These are phyloP conservation scores for Talaromyces sp. DNA, from an alignment of 2,329 filamentous ascomycete genomes.

Conservation along the genomic window DNA sequence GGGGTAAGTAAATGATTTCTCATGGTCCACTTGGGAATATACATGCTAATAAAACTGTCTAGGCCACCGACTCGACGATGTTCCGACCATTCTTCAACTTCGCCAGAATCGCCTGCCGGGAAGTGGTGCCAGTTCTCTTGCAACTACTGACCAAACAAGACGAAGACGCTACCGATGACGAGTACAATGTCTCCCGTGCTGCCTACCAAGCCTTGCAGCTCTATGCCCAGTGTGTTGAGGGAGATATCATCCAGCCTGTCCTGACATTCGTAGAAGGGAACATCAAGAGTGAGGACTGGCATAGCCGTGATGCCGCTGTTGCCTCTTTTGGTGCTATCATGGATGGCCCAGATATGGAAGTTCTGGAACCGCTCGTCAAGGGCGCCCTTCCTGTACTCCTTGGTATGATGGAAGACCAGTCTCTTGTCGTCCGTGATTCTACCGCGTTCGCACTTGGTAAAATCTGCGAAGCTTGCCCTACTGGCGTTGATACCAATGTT, in stretches of 20 bases:
- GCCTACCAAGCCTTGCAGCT: conserved; percentile 95
- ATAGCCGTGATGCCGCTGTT: conserved; percentile 87
- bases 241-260: conserved; percentile 77
- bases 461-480: conserved; percentile 88
- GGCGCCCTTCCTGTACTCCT: conserved; percentile 90
- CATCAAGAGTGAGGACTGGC: conserved; percentile 88
- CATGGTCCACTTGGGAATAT: not conserved
- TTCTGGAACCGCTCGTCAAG: conserved; percentile 89
- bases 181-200: conserved; percentile 93
- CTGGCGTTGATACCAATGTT: conserved; percentile 77
- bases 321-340: conserved; percentile 98
- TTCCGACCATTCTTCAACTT: conserved; percentile 95
- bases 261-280: conserved; percentile 88
- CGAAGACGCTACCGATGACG: conserved; percentile 91
- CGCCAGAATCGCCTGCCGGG: conserved; percentile 81
- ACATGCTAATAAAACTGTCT: conserved; percentile 27
- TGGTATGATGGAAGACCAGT: conserved; percentile 82
- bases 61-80: conserved; percentile 70
- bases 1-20: conserved; percentile 47
- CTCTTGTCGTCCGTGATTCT: conserved; percentile 88
- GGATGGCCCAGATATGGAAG: conserved; percentile 92
- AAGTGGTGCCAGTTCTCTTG: conserved; percentile 89
- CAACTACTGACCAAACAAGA: conserved; percentile 92
- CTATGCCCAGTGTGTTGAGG: conserved; percentile 85
- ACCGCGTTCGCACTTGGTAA: conserved; percentile 93